Evolutionary conservation across 2,329 filamentous ascomycete species (phyloP).

Genomic region (Alternaria consortialis): DNA sequence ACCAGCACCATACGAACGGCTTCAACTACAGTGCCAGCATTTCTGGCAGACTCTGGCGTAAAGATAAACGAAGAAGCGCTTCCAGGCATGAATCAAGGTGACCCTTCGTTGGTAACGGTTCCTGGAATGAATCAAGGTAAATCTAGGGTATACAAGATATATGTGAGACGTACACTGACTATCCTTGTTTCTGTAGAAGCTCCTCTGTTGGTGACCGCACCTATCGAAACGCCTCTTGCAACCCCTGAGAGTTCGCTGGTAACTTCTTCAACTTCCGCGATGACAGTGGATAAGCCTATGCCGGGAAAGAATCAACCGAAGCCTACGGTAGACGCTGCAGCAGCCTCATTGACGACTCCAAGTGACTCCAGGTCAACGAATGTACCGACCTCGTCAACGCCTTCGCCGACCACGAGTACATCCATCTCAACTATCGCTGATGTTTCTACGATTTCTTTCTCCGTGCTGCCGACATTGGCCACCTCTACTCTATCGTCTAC

Average conservation of each 20-base stretch:
- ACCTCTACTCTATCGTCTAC: not conserved
- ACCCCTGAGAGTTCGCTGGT: not conserved
- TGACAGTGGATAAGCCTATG: conserved; percentile 8
- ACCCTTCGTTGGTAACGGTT: conserved; percentile 3
- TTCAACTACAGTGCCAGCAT: not conserved
- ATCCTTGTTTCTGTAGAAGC: not conserved
- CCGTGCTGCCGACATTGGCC: not conserved
- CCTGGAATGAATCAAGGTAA: conserved; percentile 2
- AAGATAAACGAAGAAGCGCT: conserved; percentile 3
- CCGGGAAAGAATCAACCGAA: conserved; percentile 21
- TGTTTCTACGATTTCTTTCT: not conserved
- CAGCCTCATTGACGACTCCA: not conserved
- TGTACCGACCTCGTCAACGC: not conserved
- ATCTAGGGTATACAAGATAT: too few relatives aligned
- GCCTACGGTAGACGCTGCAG: conserved; percentile 5
- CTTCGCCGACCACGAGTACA: not conserved
- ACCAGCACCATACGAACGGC: not conserved
- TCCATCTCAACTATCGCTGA: not conserved
- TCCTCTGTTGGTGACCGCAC: not conserved
- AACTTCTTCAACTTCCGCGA: not conserved
- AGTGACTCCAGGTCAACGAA: not conserved
- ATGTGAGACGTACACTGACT: not conserved
- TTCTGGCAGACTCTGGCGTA: not conserved
- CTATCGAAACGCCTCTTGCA: not conserved
- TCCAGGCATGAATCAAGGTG: conserved; percentile 15